A percentile compares a stretch with the other conserved stretches of the same genome.
These are phyloP conservation scores for Petasospora fabianii DNA, from an alignment of 1,139 yeast genomes.

Conservation along the genomic window DNA sequence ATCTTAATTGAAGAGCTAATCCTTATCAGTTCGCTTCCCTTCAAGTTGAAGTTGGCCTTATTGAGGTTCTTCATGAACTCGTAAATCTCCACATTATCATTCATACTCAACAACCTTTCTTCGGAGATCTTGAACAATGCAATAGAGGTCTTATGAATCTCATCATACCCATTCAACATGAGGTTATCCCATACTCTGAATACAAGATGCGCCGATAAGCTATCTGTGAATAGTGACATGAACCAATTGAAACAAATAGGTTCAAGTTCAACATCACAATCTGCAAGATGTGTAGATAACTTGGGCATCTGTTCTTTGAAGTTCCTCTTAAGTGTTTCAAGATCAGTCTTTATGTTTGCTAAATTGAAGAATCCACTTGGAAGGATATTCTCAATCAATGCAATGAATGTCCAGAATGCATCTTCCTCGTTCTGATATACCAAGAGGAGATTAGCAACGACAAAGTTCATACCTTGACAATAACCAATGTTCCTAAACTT, in stretches of 20 bases:
- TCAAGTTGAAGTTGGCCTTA: conserved; percentile 23
- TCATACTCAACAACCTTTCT: conserved; percentile 30
- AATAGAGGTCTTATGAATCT: conserved; percentile 36
- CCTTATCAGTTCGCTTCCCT: conserved; percentile 23
- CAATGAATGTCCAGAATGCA: conserved; percentile 54
- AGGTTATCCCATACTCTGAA: conserved; percentile 51
- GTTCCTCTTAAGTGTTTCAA: conserved; percentile 29
- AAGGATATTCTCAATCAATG: conserved; percentile 48
- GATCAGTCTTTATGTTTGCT: conserved; percentile 40
- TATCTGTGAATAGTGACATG: conserved; percentile 51
- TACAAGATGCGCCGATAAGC: conserved; percentile 50
- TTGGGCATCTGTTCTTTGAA: conserved; percentile 37
- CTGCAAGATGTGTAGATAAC: conserved; percentile 34
- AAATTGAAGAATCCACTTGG: conserved; percentile 45
- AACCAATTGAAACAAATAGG: conserved; percentile 59
- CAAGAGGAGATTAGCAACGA: conserved; percentile 49
- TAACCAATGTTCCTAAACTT: conserved; percentile 51
- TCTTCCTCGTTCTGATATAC: conserved; percentile 50
- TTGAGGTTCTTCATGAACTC: conserved; percentile 41
- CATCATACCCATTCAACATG: conserved; percentile 38
- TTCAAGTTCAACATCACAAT: conserved; percentile 43
- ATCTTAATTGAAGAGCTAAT: conserved; percentile 12
- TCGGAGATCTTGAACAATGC: conserved; percentile 43
- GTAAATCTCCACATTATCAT: conserved; percentile 40
- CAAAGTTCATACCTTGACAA: conserved; percentile 63